Conservation (phyloP, 1,284 basidiomycete species). For the Ustilago xerochloae region DNA sequence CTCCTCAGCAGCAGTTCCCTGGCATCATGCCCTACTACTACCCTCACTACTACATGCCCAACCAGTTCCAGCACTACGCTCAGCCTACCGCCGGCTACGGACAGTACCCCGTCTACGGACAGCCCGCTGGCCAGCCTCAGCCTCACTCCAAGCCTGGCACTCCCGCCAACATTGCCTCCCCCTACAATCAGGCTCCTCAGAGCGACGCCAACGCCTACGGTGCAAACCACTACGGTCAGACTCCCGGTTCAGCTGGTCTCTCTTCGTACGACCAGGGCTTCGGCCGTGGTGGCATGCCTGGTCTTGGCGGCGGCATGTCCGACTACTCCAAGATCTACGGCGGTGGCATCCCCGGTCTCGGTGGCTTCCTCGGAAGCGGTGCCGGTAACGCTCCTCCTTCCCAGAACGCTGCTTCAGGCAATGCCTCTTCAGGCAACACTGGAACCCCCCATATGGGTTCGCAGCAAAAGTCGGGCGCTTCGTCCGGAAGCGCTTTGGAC, state of each 20-base stretch:
- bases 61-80: slow-evolving; percentile 68
- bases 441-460: slow-evolving; percentile 52
- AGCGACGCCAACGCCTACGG: slow-evolving; percentile 50
- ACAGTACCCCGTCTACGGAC: slow-evolving; percentile 67
- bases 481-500: slow-evolving; percentile 46
- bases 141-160: slow-evolving; percentile 62
- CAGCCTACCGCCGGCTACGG: slow-evolving; percentile 66
- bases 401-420: slow-evolving; percentile 39
- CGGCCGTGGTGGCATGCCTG: slow-evolving; percentile 49
- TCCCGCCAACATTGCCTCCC: slow-evolving; percentile 60
- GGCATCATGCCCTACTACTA: slow-evolving; percentile 68
- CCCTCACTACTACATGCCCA: slow-evolving; percentile 68
- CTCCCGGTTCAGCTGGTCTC: slow-evolving; percentile 37
- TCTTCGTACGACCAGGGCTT: slow-evolving; percentile 65
- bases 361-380: slow-evolving; percentile 52
- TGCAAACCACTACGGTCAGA: slow-evolving; percentile 56
- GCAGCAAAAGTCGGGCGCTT: slow-evolving; percentile 49
- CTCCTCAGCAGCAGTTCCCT: slow-evolving; percentile 63
- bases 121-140: slow-evolving; percentile 58
- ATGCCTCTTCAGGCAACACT: slow-evolving; percentile 30
- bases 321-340: slow-evolving; percentile 65
- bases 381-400: slow-evolving; percentile 44
- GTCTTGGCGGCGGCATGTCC: slow-evolving; percentile 48
- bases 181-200: slow-evolving; percentile 57
- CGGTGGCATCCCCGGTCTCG: slow-evolving; percentile 53